Base-by-base conservation (phyloP, 2,329 filamentous ascomycete species). In the Botrytis deweyae region DNA sequence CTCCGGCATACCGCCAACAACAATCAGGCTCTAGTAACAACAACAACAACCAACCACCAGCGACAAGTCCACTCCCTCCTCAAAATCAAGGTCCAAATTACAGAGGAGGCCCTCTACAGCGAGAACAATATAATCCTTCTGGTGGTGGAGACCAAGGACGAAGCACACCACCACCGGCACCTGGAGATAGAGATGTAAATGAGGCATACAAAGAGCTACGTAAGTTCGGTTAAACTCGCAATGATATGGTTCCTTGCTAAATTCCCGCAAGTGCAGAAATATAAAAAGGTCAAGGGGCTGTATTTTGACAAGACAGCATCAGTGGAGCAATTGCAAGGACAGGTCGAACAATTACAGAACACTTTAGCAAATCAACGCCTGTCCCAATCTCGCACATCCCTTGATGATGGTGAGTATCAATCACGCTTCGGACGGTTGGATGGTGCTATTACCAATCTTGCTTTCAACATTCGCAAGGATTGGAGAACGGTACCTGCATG, bases 251-350 rank as follows among this genome's bases (percentile, higher is more conserved):
- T n/a, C 38, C 6, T 65, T 71, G 72, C 76, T 78, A 70, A 78
- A 63, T 42, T 38, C 25, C n/a, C 42, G 49, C 29, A 76, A 97
- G 95, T 96, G 80, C 90, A 90, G 78, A 99, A 99, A 85, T 99
- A 99, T 82, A 97, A 97, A 82, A 97, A 98, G 81, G 95, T 99
- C 74, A 99, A 99, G 85, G 91, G 94, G 73, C 93, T 98, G 79
- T 99, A 98, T 82, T 98, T 98, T 82, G 96, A 98, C 77, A 92
- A 97, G 79, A 92, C 91, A 77, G 88, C 90, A 29, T 95, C 98
- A 82, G 93, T 98, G 38, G 95, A 98, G 82, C 92, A 96, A 79
- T 87, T 99, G n/a, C 96, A 99, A 82, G 64, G 71, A 49, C 95
- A 98, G 83, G 93, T 98, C 38, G 95, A 98, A 82, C 92, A 96